Base-by-base conservation (phyloP, 2,329 filamentous ascomycete genomes). In the Cercospora sp. region DNA sequence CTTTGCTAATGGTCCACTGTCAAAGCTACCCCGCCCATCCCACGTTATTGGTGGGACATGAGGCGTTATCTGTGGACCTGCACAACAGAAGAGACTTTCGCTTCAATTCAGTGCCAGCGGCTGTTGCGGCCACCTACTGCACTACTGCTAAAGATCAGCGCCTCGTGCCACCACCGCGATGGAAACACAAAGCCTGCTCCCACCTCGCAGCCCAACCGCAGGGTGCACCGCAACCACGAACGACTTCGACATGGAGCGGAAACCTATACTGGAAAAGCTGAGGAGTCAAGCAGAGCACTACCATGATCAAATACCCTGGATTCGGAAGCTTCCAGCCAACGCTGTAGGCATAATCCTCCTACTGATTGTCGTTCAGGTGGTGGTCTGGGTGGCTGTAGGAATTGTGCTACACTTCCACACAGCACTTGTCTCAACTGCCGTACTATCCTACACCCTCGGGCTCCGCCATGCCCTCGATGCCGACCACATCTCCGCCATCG, bases 391-490 rank as follows among this genome's bases (percentile, higher is more conserved):
- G 60, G 84, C 83, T 23, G 84, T 85, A 9, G 87, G 83, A 9
- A 82, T 89, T 69, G 83, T 89, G 3, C 74, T 89, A 65, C 75
- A 77, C 71, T 80, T 77, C 64, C 77, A 81, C 70, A 70, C 74
- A 57, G 81, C 84, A 0, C 86, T 97, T 70, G 87, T 94, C 60
- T 91, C 91, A 1, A 90, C 93, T 2, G 92, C 93, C 1, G 89
- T 94, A 1, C 86, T 98, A 0, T 90, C 94, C 28, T 98, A 96
- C 79, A 92, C 92, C 0, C 86, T 98, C 10, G 94, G 94, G 2
- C 86, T 98, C 12, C 90, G 94, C 51, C 94, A 98, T 83, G 94
- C 94, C n/a, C 87, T 98, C 55, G 95, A 98, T 76, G 95, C 94
- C n/a, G 94, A 98, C 80, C 95, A 98, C 77, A 92, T 92, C 71